Evolutionary conservation across 192 early-diverging fungal genomes (phyloP).

Genomic region (Umbelopsis isabellina): DNA sequence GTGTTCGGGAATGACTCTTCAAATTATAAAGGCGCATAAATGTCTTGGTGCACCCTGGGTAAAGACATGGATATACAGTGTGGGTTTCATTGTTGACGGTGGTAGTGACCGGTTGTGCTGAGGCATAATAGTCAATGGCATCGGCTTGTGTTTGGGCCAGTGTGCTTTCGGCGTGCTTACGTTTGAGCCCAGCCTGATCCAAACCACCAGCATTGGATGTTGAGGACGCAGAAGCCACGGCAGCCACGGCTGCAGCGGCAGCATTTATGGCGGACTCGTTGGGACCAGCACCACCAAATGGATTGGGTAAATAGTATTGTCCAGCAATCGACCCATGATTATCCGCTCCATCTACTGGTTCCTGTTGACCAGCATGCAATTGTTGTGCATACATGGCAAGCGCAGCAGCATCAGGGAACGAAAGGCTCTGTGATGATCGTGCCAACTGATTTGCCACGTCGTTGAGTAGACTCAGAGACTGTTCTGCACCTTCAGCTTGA

Average conservation of each 20-base stretch:
- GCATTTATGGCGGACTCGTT: conserved; percentile 24
- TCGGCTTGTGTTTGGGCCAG: conserved; percentile 29
- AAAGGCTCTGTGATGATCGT: conserved; percentile 6
- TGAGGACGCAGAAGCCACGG: conserved; percentile 24
- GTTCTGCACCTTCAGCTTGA: conserved; percentile 9
- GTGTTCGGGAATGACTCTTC: conserved; percentile 79
- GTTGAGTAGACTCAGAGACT: conserved; percentile 15
- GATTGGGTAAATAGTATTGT: conserved; percentile 25
- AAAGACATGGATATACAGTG: conserved; percentile 53
- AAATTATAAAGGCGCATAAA: conserved; percentile 91
- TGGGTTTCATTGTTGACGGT: conserved; percentile 39
- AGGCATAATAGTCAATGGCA: conserved; percentile 36
- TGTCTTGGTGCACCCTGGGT: conserved; percentile 78
- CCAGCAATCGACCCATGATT: conserved; percentile 19
- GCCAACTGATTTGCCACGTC: conserved; percentile 15
- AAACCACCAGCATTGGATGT: background rate
- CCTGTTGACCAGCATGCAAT: conserved; percentile 4
- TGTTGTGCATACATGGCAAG: conserved; percentile 38
- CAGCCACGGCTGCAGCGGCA: conserved; percentile 24
- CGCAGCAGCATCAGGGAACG: conserved; percentile 34
- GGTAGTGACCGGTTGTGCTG: conserved; percentile 35
- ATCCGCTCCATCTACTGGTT: conserved; percentile 5
- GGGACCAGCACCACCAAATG: conserved; percentile 20
- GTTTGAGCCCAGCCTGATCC: conserved; percentile 18
- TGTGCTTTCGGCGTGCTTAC: conserved; percentile 24